Conservation (phyloP, 768 basidiomycete genomes). For the Phylloporus arenicola region DNA sequence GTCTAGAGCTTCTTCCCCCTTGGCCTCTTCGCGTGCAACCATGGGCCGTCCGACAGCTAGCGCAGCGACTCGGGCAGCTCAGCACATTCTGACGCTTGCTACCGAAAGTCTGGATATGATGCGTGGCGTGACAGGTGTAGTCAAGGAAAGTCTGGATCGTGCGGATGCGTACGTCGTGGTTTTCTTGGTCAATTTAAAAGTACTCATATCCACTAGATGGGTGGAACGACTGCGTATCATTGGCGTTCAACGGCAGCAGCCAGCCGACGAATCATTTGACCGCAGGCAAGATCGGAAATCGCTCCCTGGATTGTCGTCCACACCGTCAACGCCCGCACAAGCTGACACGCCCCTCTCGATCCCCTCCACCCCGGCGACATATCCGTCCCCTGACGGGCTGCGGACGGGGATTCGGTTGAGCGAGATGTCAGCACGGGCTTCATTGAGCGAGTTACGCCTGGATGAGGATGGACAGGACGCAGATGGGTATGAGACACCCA, state of each 20-base stretch:
- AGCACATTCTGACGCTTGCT: conserved; percentile 76
- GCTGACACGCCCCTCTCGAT: conserved; percentile 22
- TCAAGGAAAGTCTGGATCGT: conserved; percentile 80
- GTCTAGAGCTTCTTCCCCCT: conserved; percentile 33
- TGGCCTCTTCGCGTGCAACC: conserved; percentile 21
- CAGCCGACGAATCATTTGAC: conserved; percentile 15
- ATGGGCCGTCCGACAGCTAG: conserved; percentile 37
- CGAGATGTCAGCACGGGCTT: conserved; percentile 26
- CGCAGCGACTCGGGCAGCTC: conserved; percentile 68
- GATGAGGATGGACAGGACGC: conserved; percentile 15
- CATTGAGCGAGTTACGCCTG: conserved; percentile 28
- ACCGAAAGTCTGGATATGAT: conserved; percentile 94
- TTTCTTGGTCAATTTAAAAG: background rate
- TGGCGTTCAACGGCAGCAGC: conserved; percentile 59
- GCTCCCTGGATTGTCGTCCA: conserved; percentile 27
- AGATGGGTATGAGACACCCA: conserved; percentile 22
- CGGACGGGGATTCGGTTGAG: conserved; percentile 21
- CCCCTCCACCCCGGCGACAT: conserved; percentile 27
- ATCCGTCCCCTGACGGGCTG: conserved; percentile 24
- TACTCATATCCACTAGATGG: conserved; percentile 48
- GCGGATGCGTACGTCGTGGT: conserved; percentile 66
- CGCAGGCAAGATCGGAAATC: conserved; percentile 12
- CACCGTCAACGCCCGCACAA: conserved; percentile 29
- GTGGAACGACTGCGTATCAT: conserved; percentile 75
- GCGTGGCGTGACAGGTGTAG: conserved; percentile 79